Evolutionary conservation across 78 protist genomes (phyloP), one percentile per base, ranked within the genome.

Genomic region (Tieghemostelium lacteum): DNA sequence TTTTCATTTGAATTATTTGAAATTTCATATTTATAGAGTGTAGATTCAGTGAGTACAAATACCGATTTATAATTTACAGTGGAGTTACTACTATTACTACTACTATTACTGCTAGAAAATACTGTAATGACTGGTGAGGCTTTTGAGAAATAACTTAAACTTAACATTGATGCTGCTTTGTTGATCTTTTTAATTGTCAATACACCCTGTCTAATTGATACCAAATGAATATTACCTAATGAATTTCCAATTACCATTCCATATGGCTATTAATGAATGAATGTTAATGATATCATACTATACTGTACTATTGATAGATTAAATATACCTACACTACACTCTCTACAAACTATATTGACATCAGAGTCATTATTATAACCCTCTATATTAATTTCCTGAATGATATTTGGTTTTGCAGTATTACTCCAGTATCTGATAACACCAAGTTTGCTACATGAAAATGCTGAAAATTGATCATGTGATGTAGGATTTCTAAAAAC

Each of bases 1-100:
- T 29, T 54, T 60, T 80, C 88, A 20, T 60, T 22, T 14, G 10
- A 6, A 36, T 71, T 71, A 40, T 80, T 71, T 28, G 7, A 31
- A 29, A 80, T 80, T 55, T 80, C 88, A 55, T 80, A 80, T 40
- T 80, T 80, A 26, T 66, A 31, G 20, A 80, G 29, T 24, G 88
- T 66, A 16, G 42, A 40, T 29, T 80, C 88, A 5, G 88, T 80
- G 50, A 80, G 39, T 28, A 80, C 71, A 80, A 45, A 80, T 19
- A 55, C 39, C 24, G 33, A 28, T 36, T 69, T 65, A 22, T 14
- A 19, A 28, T 20, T 0, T 20, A 39, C 26, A 1, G 61, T 36
- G 22, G 71, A 12, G 2, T 28, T 57, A n/a, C 33, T 7, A n/a
- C 12, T n/a, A 62, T 63, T 63, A 22, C 24, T 20, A 22, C n/a